Conservation (phyloP, 2,329 filamentous ascomycete species). For the Diplocarpon mali region DNA sequence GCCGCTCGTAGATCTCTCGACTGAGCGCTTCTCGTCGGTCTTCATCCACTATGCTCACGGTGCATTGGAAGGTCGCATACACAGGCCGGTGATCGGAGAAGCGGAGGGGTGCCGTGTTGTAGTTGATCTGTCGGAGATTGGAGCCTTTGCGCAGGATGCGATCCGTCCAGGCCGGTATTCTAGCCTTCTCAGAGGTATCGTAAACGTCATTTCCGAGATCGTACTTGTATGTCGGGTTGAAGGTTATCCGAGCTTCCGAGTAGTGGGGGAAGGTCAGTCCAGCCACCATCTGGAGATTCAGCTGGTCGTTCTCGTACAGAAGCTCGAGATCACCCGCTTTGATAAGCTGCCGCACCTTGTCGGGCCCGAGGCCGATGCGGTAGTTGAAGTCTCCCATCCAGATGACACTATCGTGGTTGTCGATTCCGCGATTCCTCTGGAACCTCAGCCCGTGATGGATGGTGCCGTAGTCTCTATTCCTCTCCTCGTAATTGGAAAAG, state of each 20-base stretch:
- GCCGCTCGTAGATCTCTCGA: constrained; percentile 59
- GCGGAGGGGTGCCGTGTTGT: constrained; percentile 68
- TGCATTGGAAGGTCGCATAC: constrained; percentile 78
- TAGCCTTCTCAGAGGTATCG: constrained; percentile 87
- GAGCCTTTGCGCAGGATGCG: constrained; percentile 78
- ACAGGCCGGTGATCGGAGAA: constrained; percentile 98
- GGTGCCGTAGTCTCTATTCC: constrained; percentile 74
- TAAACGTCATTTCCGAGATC: constrained; percentile 82
- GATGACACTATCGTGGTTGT: constrained; percentile 78
- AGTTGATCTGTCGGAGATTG: constrained; percentile 72
- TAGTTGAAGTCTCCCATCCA: constrained; percentile 99
- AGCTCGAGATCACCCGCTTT: constrained; percentile 61
- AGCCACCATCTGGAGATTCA: constrained; percentile 94
- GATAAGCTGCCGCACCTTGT: constrained; percentile 65
- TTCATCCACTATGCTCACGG: constrained; percentile 72
- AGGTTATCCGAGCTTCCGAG: constrained; percentile 77
- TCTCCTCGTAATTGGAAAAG: constrained; percentile 92
- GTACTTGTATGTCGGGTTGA: constrained; percentile 92
- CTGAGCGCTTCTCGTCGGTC: constrained; percentile 59
- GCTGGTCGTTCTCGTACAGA: constrained; percentile 84
- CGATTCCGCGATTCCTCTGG: constrained; percentile 80
- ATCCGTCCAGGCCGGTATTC: constrained; percentile 96
- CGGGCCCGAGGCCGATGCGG: constrained; percentile 74
- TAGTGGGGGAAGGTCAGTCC: constrained; percentile 86
- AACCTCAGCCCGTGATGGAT: constrained; percentile 71